phyloP scores from a whole-genome alignment of 208 protist species.

The Wallacemonas sp. region DNA sequence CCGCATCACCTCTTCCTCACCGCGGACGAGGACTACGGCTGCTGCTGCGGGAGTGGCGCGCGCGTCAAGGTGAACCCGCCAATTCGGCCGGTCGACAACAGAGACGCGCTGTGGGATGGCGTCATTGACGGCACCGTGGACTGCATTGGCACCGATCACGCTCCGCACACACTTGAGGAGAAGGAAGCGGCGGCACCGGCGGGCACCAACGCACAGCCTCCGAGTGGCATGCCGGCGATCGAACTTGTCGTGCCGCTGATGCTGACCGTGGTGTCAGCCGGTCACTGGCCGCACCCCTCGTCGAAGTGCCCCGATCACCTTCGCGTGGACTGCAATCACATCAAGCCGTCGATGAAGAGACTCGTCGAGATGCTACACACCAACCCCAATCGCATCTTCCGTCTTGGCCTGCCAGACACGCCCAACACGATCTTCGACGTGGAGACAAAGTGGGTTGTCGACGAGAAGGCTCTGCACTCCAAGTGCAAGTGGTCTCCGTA shows the following conservation, averaged over 20 bases:
- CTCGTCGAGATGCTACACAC: slow-evolving; percentile 76
- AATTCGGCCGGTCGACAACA: slow-evolving; percentile 73
- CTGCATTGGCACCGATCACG: slow-evolving; percentile 94
- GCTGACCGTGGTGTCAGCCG: slow-evolving; percentile 64
- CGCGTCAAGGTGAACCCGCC: slow-evolving; percentile 89
- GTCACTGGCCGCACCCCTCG: slow-evolving; percentile 72
- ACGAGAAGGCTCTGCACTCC: slow-evolving; percentile 61
- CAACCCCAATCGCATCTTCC: slow-evolving; percentile 80
- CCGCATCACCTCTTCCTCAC: slow-evolving; percentile 93
- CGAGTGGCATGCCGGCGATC: slow-evolving; percentile 93
- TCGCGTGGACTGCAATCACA: slow-evolving; percentile 14
- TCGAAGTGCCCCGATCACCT: slow-evolving; percentile 51
- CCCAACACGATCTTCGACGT: slow-evolving; percentile 49
- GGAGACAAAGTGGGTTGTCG: slow-evolving; percentile 52
- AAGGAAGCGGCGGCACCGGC: slow-evolving; percentile 52
- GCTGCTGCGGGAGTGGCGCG: slow-evolving; percentile 42
- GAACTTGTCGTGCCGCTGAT: slow-evolving; percentile 92
- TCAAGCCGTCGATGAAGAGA: slow-evolving; percentile 40
- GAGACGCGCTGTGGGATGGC: slow-evolving; percentile 88
- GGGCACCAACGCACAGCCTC: slow-evolving; percentile 36
- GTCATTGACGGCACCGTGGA: slow-evolving; percentile 90
- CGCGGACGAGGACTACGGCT: slow-evolving; percentile 63
- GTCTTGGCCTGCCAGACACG: slow-evolving; percentile 30
- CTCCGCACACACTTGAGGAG: slow-evolving; percentile 90
- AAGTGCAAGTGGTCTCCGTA: slow-evolving; percentile 90